Evolutionary conservation across 768 basidiomycete species (phyloP), one percentile per base, ranked within the genome.

Genomic region (Lactifluus volemus): DNA sequence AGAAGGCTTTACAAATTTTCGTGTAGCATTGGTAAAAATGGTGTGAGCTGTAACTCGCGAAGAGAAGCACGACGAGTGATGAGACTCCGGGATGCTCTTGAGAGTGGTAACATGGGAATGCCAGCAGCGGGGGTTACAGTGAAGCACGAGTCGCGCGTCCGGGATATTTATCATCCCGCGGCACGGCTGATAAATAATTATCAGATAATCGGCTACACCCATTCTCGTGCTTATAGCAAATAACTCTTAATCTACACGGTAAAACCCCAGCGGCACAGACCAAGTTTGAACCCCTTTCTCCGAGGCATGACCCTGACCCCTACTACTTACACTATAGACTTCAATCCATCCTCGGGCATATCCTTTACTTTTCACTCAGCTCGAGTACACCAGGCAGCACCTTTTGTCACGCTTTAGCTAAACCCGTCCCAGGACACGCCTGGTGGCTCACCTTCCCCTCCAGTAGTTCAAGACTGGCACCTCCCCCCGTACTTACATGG

Each of bases 401-500:
- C 90, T 92, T 56, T 63, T 42, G 48, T 53, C 51, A 21, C 36
- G n/a, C 65, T 30, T 69, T 63, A 69, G 41, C 69, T 65, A 51
- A 45, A 60, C 30, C 38, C n/a, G 39, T 5, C 55, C 19, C 19
- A n/a, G 49, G 10, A 14, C 25, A 25, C n/a, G 42, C 36, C 41
- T 29, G 30, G 12, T 53, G 42, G 63, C 77, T 69, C 68, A 92
- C 94, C 86, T 99, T 99, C 75, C 96, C 96, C 78, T 99, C 96
- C 67, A 99, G 82, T 44, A 99, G 81, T 74, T 99, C 96, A 61
- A 99, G 83, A 71, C 88, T 89, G 34, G 92, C 92, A 54, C 92
- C 92, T 49, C 90, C 96, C 64, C 96, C 96, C 41, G 96, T 99
- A 72, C 89, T 92, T 68, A 99, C 92, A 75, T 99, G 96, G 74